A percentile compares a stretch with the other conserved stretches of the same genome.
phyloP scores from a whole-genome alignment of 2,329 filamentous ascomycete species.

The Venturia carpophila region DNA sequence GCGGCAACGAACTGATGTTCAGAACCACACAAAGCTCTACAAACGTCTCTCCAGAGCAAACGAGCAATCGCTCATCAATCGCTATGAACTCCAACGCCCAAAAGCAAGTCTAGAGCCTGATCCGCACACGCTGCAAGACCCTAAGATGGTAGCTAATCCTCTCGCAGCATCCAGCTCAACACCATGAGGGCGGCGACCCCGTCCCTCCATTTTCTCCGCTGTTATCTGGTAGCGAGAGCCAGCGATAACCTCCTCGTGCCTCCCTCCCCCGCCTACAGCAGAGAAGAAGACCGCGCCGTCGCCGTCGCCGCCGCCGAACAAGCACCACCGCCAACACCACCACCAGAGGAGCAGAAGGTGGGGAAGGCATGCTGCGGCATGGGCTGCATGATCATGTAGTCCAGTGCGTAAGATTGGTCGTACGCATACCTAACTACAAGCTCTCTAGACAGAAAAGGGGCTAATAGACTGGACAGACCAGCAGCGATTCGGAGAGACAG shows the following conservation, averaged over 20 bases:
- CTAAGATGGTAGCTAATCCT: not conserved
- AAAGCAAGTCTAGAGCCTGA: not conserved
- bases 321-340: not conserved
- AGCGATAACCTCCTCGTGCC: not conserved
- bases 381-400: not conserved
- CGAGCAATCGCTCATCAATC: not conserved
- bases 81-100: not conserved
- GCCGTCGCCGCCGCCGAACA: not conserved
- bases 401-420: not conserved
- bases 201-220: not conserved
- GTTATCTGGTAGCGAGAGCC: not conserved
- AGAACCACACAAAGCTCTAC: constrained; percentile 2
- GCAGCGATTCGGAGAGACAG: not conserved
- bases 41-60: not conserved
- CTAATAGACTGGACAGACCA: not conserved
- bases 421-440: not conserved
- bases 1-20: not conserved
- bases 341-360: not conserved
- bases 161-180: not conserved
- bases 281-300: not conserved
- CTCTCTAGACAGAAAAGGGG: not conserved
- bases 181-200: not conserved
- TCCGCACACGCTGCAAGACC: not conserved
- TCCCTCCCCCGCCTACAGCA: not conserved
- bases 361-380: not conserved